phyloP scores from a whole-genome alignment of 352 stramenopile genomes.

The Globisporangium radiosum region DNA sequence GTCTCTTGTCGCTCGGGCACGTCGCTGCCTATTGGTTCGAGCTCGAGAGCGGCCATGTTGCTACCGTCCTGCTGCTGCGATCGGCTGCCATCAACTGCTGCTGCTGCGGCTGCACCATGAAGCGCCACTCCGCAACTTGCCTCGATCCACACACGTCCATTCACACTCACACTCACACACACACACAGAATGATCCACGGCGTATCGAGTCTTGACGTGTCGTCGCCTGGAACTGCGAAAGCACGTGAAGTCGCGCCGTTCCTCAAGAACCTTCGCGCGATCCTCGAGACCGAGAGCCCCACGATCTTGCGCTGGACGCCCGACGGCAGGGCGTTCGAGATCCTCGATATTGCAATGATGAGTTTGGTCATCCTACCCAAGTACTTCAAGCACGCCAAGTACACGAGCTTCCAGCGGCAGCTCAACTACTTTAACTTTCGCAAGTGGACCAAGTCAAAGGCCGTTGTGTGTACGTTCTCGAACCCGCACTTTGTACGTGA shows the following conservation, averaged over 20 bases:
- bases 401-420: slow-evolving; percentile 85
- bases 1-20: background rate
- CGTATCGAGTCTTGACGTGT: background rate
- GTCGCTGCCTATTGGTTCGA: too few species aligned
- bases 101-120: background rate
- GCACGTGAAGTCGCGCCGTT: slow-evolving; percentile 52
- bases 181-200: background rate
- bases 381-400: slow-evolving; percentile 89
- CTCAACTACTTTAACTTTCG: slow-evolving; percentile 87
- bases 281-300: slow-evolving; percentile 45
- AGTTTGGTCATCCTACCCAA: slow-evolving; percentile 68
- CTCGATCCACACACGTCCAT: background rate
- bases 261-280: slow-evolving; percentile 53
- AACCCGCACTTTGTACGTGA: slow-evolving; percentile 52
- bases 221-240: background rate
- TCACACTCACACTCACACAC: background rate
- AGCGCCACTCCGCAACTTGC: background rate
- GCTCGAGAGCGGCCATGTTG: too few species aligned
- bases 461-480: slow-evolving; percentile 9
- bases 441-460: slow-evolving; percentile 32
- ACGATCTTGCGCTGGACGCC: slow-evolving; percentile 44
- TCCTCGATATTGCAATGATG: slow-evolving; percentile 65
- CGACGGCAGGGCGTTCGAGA: slow-evolving; percentile 57
- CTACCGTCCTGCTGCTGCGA: too few species aligned
- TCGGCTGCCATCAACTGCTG: too few species aligned